phyloP scores from a whole-genome alignment of 2,329 filamentous ascomycete species.

The Hawksworthiomyces lignivorus region DNA sequence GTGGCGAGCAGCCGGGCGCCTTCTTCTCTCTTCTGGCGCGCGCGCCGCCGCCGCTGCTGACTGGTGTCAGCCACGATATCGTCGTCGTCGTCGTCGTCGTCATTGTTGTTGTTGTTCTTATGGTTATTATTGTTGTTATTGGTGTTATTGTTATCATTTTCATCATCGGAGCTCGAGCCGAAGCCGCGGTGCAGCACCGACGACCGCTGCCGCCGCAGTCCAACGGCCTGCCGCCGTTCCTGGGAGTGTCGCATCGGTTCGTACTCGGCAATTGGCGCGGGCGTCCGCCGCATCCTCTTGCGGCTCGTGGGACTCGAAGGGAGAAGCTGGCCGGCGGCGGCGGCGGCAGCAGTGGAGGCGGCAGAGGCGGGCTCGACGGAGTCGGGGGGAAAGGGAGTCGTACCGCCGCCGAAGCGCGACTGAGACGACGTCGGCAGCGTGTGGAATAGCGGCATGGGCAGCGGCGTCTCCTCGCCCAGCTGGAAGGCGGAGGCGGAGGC shows the following conservation, averaged over 20 bases:
- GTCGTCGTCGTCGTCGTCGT: too few relatives aligned
- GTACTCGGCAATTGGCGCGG: conserved; percentile 33
- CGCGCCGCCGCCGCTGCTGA: conserved; percentile 28
- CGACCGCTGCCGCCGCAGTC: conserved; percentile 9
- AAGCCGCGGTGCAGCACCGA: conserved; percentile 17
- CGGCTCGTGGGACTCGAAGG: conserved; percentile 6
- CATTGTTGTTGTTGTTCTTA: too few relatives aligned
- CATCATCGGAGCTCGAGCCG: conserved; percentile 17
- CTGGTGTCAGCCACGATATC: conserved; percentile 27
- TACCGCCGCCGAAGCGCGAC: conserved; percentile 1
- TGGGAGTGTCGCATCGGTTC: conserved; percentile 40
- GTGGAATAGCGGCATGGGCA: conserved; percentile 4
- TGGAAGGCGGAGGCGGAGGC: too few relatives aligned
- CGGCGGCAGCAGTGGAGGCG: too few relatives aligned
- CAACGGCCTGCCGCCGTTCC: conserved; percentile 24
- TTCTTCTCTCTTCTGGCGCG: conserved; percentile 30
- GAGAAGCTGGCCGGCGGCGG: too few relatives aligned
- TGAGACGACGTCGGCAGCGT: conserved; percentile 8
- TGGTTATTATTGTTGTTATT: too few relatives aligned
- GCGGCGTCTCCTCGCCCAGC: conserved; percentile 5
- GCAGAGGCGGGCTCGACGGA: too few relatives aligned
- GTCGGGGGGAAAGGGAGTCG: too few relatives aligned
- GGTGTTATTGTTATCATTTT: too few relatives aligned
- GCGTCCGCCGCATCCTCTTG: not conserved
- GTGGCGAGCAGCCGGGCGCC: conserved; percentile 33